Evolutionary conservation across 805 yeast genomes (phyloP).

Genomic region (Candida cerambycidarum): DNA sequence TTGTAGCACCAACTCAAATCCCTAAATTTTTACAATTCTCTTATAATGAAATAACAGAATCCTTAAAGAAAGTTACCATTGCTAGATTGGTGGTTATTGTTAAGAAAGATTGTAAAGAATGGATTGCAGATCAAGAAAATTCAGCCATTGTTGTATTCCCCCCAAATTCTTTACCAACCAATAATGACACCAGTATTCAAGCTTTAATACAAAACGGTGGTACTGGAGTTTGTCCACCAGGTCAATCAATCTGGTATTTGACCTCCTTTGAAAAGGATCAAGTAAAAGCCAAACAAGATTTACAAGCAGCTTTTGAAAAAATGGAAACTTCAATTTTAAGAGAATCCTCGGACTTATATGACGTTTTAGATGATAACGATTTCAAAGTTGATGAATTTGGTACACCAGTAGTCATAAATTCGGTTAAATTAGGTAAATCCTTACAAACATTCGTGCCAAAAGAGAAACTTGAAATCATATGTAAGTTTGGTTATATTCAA

Average conservation of each 20-base stretch:
- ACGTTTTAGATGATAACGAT: slow-evolving; percentile 53
- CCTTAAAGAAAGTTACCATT: slow-evolving; percentile 49
- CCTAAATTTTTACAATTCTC: slow-evolving; percentile 44
- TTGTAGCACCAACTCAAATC: slow-evolving; percentile 69
- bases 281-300: slow-evolving; percentile 67
- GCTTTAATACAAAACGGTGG: slow-evolving; percentile 85
- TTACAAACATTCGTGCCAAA: slow-evolving; percentile 82
- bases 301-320: slow-evolving; percentile 76
- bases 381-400: slow-evolving; percentile 45
- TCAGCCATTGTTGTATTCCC: slow-evolving; percentile 93
- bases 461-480: slow-evolving; percentile 53
- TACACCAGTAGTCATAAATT: slow-evolving; percentile 62
- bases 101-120: slow-evolving; percentile 81
- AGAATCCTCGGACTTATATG: slow-evolving; percentile 60
- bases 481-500: slow-evolving; percentile 42
- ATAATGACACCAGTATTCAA: slow-evolving; percentile 76
- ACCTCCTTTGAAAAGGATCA: slow-evolving; percentile 70
- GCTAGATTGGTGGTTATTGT: slow-evolving; percentile 82
- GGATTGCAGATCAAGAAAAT: slow-evolving; percentile 85
- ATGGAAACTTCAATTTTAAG: slow-evolving; percentile 79
- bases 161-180: slow-evolving; percentile 66
- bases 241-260: slow-evolving; percentile 87
- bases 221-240: slow-evolving; percentile 82
- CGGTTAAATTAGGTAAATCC: slow-evolving; percentile 83
- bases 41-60: slow-evolving; percentile 42